A percentile compares a stretch with the other conserved stretches of the same genome.
These are phyloP conservation scores for Stagonosporopsis rhizophila DNA, from an alignment of 2,329 filamentous ascomycete genomes.

Conservation along the genomic window DNA sequence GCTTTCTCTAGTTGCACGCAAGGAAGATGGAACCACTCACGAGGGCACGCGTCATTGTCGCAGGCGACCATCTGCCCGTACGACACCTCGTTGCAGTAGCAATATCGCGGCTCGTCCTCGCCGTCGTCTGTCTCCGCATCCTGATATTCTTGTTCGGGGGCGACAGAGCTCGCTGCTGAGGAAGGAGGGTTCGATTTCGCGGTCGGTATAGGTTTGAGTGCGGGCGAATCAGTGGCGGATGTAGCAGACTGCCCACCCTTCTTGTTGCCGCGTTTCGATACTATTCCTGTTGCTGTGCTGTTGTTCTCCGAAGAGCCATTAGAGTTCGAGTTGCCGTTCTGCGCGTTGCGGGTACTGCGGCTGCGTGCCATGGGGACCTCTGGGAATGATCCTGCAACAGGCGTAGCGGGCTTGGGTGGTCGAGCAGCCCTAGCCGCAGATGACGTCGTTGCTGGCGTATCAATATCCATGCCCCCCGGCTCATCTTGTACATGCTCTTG, in stretches of 20 bases:
- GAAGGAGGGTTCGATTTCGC: conserved; percentile 43
- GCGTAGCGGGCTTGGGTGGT: conserved; percentile 57
- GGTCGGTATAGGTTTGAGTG: conserved; percentile 30
- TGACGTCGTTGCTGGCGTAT: conserved; percentile 38
- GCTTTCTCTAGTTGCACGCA: conserved; percentile 68
- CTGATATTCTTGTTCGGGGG: conserved; percentile 43
- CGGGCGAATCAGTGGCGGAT: conserved; percentile 39
- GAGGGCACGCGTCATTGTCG: conserved; percentile 68
- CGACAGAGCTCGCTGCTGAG: conserved; percentile 42
- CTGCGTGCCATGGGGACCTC: conserved; percentile 52
- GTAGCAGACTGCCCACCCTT: conserved; percentile 36
- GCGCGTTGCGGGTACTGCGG: conserved; percentile 52
- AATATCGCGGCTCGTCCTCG: conserved; percentile 65
- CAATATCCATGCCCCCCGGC: conserved; percentile 49
- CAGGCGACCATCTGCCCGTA: conserved; percentile 74
- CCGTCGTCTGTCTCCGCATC: conserved; percentile 49
- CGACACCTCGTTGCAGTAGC: conserved; percentile 69
- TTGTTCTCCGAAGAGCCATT: conserved; percentile 52
- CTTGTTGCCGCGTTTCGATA: conserved; percentile 49
- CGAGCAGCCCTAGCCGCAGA: conserved; percentile 49
- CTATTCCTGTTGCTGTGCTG: conserved; percentile 41
- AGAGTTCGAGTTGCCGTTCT: conserved; percentile 46
- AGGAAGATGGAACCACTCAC: conserved; percentile 72
- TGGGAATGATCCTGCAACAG: conserved; percentile 53
- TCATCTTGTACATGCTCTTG: conserved; percentile 50